Percentiles rank a stretch among this genome's conserved stretches.
phyloP scores from a whole-genome alignment of 176 grass and related monocot species.

The Bolboschoenus planiculmis region DNA sequence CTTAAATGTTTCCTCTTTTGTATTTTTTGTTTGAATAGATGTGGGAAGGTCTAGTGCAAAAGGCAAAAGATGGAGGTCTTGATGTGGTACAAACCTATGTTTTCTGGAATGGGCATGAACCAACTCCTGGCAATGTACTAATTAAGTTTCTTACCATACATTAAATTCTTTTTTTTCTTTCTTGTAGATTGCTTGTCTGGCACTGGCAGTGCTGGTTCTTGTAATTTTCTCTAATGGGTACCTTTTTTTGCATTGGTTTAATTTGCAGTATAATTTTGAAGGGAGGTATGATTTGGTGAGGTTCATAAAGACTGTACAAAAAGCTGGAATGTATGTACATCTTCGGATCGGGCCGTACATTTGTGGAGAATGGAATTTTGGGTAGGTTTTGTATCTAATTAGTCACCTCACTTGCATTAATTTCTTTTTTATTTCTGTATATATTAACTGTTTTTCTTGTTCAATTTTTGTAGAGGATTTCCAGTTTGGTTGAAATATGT shows the following conservation, averaged over 20 bases:
- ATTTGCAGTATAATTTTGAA: constrained; percentile 88
- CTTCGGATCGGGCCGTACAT: constrained; percentile 96
- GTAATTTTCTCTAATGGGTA: constrained; percentile 12
- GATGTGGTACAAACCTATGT: constrained; percentile 98
- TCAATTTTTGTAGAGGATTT: constrained; percentile 55
- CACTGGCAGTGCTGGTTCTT: neutral
- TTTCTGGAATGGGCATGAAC: constrained; percentile 98
- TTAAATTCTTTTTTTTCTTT: constrained; percentile 12
- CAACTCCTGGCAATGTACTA: constrained; percentile 74
- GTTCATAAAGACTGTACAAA: constrained; percentile 87
- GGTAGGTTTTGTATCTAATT: constrained; percentile 37
- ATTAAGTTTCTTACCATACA: neutral
- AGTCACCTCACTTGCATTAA: neutral
- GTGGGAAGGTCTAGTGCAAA: constrained; percentile 94
- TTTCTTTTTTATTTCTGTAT: neutral
- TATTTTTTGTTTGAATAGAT: constrained; percentile 48
- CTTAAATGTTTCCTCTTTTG: neutral
- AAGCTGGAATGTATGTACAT: constrained; percentile 81
- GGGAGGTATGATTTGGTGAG: constrained; percentile 97
- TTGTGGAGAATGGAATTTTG: constrained; percentile 99
- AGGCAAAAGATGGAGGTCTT: constrained; percentile 93
- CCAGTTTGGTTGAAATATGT: constrained; percentile 99
- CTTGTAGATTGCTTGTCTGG: neutral
- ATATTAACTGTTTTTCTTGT: constrained; percentile 12
- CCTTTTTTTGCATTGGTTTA: constrained; percentile 9